A percentile compares a stretch with the other conserved stretches of the same genome.
Conservation (phyloP, 805 yeast species). For the Scheffersomyces ergatensis region DNA sequence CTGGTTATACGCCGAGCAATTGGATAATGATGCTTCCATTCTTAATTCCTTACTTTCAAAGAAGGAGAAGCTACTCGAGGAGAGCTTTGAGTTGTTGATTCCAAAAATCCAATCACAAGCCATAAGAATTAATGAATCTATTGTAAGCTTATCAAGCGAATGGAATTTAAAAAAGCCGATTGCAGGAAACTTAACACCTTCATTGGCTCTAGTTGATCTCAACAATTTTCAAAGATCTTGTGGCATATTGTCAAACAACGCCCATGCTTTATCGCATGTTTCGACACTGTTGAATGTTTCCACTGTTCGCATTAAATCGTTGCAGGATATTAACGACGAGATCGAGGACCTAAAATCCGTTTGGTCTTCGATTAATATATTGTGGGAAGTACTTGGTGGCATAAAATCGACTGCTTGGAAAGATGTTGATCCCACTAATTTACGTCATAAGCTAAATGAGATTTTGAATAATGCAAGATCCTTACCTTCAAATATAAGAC, state of each 20-base stretch:
- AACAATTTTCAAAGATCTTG: conserved; percentile 17
- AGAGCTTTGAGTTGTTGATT: conserved; percentile 40
- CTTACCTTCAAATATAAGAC: conserved; percentile 59
- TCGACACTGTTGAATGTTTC: conserved; percentile 31
- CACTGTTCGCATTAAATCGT: conserved; percentile 18
- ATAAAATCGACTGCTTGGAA: conserved; percentile 49
- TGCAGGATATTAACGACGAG: conserved; percentile 43
- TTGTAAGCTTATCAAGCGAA: conserved; percentile 25
- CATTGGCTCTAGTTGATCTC: conserved; percentile 41
- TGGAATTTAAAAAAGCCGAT: conserved; percentile 55
- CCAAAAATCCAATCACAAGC: conserved; percentile 43
- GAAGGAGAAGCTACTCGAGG: conserved; percentile 36
- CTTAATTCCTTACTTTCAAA: conserved; percentile 34
- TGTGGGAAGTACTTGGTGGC: conserved; percentile 47
- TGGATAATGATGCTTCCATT: conserved; percentile 47
- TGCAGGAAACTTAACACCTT: conserved; percentile 39
- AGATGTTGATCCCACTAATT: conserved; percentile 38
- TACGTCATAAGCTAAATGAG: conserved; percentile 51
- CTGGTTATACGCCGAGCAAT: conserved; percentile 65
- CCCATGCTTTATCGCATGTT: conserved; percentile 23
- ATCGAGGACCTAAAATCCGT: conserved; percentile 55
- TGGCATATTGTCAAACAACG: neutral
- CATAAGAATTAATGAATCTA: conserved; percentile 27
- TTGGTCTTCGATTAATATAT: conserved; percentile 58
- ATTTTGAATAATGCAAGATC: conserved; percentile 44